These are phyloP conservation scores for Colletotrichum abscissum DNA, from an alignment of 2,329 filamentous ascomycete genomes.

Conservation along the genomic window DNA sequence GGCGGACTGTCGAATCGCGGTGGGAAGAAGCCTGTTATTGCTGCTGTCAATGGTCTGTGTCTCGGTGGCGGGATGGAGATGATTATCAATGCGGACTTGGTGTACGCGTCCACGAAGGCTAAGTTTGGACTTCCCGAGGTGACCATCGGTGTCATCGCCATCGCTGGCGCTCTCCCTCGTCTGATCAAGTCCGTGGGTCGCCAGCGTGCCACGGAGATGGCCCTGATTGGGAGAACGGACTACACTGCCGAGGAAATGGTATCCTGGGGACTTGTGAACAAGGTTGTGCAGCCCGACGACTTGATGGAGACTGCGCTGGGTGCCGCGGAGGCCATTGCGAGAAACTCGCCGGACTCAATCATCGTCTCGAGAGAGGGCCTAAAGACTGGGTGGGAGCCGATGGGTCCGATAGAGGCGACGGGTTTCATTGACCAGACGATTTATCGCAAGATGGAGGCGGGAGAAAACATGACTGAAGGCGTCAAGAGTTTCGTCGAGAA, in stretches of 20 bases:
- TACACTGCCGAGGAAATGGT: slow-evolving; percentile 70
- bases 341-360: slow-evolving; percentile 79
- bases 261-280: slow-evolving; percentile 78
- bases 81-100: slow-evolving; percentile 77
- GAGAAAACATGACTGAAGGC: slow-evolving; percentile 81
- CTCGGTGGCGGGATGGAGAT: slow-evolving; percentile 84
- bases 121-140: slow-evolving; percentile 79
- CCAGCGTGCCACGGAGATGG: slow-evolving; percentile 78
- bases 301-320: slow-evolving; percentile 69
- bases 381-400: slow-evolving; percentile 77
- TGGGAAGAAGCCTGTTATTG: slow-evolving; percentile 81
- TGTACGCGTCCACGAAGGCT: slow-evolving; percentile 69
- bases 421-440: slow-evolving; percentile 66
- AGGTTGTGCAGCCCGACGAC: slow-evolving; percentile 60
- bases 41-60: slow-evolving; percentile 80
- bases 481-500: slow-evolving; percentile 82
- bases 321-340: slow-evolving; percentile 70
- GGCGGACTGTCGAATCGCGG: slow-evolving; percentile 66
- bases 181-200: slow-evolving; percentile 73
- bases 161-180: slow-evolving; percentile 77
- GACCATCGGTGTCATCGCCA: slow-evolving; percentile 75
- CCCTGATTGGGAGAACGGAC: slow-evolving; percentile 67
- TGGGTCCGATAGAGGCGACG: slow-evolving; percentile 73
- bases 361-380: slow-evolving; percentile 80
- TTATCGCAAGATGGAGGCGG: slow-evolving; percentile 69